phyloP scores from a whole-genome alignment of 139 green algal species.

The Chlorella vulgaris region DNA sequence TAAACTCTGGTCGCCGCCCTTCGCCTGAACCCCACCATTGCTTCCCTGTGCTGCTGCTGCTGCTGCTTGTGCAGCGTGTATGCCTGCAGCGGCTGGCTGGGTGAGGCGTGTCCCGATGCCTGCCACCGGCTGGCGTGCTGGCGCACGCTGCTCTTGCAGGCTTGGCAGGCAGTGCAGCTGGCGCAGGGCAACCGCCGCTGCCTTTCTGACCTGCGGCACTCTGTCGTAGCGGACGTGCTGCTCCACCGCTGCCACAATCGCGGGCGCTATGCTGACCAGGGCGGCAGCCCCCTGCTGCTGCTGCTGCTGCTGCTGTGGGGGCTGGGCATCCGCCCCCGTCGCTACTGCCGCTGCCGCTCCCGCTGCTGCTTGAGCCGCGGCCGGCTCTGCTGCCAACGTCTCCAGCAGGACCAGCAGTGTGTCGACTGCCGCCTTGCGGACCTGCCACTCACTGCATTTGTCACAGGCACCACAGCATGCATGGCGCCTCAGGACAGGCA shows the following conservation, averaged over 20 bases:
- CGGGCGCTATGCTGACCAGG: neutral
- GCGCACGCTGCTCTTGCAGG: slow-evolving; percentile 5
- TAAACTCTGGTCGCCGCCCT: neutral
- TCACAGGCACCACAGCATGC: too few species aligned
- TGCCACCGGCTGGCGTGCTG: neutral
- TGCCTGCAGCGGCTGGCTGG: neutral
- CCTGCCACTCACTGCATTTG: slow-evolving; percentile 36
- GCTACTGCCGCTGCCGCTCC: neutral
- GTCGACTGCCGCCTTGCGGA: slow-evolving; percentile 30
- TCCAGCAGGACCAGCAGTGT: neutral
- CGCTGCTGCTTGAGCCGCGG: neutral
- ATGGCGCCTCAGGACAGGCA: neutral
- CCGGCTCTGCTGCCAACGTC: neutral
- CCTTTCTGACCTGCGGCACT: slow-evolving; percentile 22
- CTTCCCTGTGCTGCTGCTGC: neutral
- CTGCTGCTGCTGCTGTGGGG: neutral
- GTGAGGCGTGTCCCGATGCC: neutral
- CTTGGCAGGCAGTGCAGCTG: neutral
- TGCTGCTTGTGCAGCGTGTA: neutral
- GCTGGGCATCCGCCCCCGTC: neutral
- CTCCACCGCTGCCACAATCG: slow-evolving; percentile 5
- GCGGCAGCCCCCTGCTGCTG: slow-evolving; percentile 22
- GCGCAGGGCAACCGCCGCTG: neutral
- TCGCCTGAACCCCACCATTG: neutral
- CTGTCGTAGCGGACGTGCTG: slow-evolving; percentile 21